A percentile compares a stretch with the other conserved stretches of the same genome.
Conservation (phyloP, 331 rosid genomes). For the Acacia pycnantha region DNA sequence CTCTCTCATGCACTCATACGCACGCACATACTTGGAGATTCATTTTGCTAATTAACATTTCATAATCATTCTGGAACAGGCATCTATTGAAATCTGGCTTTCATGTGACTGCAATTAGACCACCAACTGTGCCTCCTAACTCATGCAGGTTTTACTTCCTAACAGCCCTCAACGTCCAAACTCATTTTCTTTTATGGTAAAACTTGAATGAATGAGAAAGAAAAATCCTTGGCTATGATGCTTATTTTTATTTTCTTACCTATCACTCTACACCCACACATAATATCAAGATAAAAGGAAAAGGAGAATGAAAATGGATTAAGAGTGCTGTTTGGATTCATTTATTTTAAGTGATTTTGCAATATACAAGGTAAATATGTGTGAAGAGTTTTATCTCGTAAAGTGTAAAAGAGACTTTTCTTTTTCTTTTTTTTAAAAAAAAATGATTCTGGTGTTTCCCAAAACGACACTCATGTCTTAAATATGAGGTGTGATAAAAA, state of each 20-base stretch:
- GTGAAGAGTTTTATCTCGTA: no score
- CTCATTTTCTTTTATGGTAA: neutral
- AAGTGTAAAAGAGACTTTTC: no score
- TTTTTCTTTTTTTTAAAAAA: no score
- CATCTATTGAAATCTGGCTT: conserved; percentile 84
- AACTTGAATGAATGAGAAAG: neutral
- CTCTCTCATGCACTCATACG: neutral
- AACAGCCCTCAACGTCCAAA: neutral
- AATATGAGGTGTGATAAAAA: neutral
- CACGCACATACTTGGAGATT: neutral
- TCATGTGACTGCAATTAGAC: conserved; percentile 93
- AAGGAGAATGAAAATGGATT: neutral
- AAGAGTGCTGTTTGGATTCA: no score
- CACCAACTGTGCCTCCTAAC: conserved; percentile 96
- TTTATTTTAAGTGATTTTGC: no score
- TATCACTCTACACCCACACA: neutral
- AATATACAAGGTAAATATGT: no score
- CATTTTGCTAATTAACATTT: conserved; percentile 13
- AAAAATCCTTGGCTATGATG: neutral
- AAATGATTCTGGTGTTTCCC: no score
- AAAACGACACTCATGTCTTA: neutral
- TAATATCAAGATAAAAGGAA: neutral
- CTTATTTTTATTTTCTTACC: neutral
- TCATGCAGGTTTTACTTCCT: conserved; percentile 76
- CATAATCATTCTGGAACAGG: conserved; percentile 46